These are phyloP conservation scores for Ophiostoma sp. DNA, from an alignment of 2,329 filamentous ascomycete genomes.

Conservation along the genomic window DNA sequence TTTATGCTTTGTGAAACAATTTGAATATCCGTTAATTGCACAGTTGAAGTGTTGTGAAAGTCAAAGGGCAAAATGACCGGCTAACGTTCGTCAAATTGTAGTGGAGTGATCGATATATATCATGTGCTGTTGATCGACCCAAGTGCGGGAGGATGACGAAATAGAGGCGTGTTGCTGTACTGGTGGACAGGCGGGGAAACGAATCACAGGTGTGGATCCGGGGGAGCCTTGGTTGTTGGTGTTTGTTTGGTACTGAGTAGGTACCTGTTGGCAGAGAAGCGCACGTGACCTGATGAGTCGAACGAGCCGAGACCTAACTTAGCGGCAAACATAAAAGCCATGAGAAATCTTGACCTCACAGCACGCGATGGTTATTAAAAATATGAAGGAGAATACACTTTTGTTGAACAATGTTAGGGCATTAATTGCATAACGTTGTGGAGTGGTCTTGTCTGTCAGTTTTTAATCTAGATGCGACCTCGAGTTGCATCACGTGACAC, in stretches of 20 bases:
- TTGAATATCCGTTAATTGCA: not conserved
- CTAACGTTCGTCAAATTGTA: not conserved
- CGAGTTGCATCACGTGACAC: not conserved
- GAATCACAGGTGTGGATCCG: too few species aligned
- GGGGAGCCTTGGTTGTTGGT: too few species aligned
- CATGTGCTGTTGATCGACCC: not conserved
- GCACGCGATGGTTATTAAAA: not conserved
- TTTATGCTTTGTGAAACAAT: not conserved
- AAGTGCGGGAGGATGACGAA: not conserved
- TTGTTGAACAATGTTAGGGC: not conserved
- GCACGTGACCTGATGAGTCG: too few species aligned
- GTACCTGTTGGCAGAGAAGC: too few species aligned
- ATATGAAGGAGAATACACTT: too few species aligned
- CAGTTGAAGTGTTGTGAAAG: not conserved
- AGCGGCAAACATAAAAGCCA: not conserved
- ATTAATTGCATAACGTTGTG: not conserved
- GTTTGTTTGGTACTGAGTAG: too few species aligned
- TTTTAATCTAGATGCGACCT: not conserved
- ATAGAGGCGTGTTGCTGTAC: too few species aligned
- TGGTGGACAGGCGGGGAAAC: too few species aligned
- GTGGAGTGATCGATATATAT: not conserved
- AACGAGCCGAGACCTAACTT: too few species aligned
- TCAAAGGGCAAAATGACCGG: not conserved
- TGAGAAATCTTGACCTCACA: not conserved
- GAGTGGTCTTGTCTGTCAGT: not conserved